Evolutionary conservation across 2,329 filamentous ascomycete species (phyloP), one percentile per base, ranked within the genome.

Genomic region (Penicillium fuscoglaucum): DNA sequence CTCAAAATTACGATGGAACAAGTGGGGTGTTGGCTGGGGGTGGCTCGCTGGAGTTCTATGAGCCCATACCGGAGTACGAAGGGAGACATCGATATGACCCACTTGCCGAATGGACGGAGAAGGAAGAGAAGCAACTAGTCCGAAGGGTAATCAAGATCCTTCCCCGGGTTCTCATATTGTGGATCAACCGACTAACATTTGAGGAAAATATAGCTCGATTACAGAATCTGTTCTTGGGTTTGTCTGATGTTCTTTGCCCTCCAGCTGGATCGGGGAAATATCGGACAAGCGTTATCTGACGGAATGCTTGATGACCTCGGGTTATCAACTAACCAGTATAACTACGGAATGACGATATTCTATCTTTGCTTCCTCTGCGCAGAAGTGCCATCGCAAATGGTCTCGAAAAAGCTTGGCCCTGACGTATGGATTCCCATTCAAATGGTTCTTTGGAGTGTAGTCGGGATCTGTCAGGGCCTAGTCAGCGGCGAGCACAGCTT

Each of bases 341-440:
- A 73, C 40, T 70, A 80, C 15, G 83, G 83, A 49, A 82, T 78
- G 37, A 85, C 83, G 0, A 81, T 86, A 37, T 83, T 83, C 64
- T 77, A 83, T 9, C 55, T 85, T 13, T 79, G 71, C 49, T 85
- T 85, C 66, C 67, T 85, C 13, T 65, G 71, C 17, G 79, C 82
- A 1, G 83, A 85, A 63, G 73, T 87, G 0, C 84, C 84, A 0
- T 84, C 82, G 0, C 83, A 86, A 64, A 72, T 86, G 28, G 77
- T 85, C 49, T 77, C 75, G 55, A 82, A 85, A 67, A 84, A 76
- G 76, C 70, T 82, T 52, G 83, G 79, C 0, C 80, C 79, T 4
- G 82, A 84, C 59, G 75, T 78, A 26, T 84, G 82, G 82, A 82
- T 85, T 39, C 83, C 83, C 0, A 70, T 78, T 52, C 82, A 84